Conservation (phyloP, 202 grass and related monocot genomes). For the Setaria italica region DNA sequence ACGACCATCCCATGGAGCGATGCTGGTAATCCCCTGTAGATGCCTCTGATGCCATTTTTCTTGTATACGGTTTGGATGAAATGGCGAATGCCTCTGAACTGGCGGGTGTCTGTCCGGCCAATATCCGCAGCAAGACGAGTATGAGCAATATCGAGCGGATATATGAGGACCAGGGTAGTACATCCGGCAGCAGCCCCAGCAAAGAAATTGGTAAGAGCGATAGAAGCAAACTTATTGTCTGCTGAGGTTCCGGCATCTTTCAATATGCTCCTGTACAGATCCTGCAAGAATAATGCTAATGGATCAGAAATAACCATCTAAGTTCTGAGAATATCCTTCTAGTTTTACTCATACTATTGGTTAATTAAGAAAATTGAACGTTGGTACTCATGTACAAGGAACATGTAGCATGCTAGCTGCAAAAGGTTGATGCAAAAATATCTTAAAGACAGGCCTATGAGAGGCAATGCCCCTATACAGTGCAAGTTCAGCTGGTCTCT, state of each 20-base stretch:
- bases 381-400: background rate
- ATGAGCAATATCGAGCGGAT: constrained; percentile 95
- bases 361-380: constrained; percentile 1
- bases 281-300: constrained; percentile 53
- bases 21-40: constrained; percentile 80
- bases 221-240: constrained; percentile 59
- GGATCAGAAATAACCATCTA: background rate
- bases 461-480: background rate
- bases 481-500: background rate
- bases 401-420: background rate
- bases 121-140: constrained; percentile 93
- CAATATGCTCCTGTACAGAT: constrained; percentile 77
- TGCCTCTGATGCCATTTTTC: constrained; percentile 74
- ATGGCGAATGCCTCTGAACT: constrained; percentile 90
- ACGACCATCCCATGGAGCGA: constrained; percentile 89
- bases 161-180: constrained; percentile 90
- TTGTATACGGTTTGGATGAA: constrained; percentile 84
- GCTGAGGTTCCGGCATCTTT: constrained; percentile 60
- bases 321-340: background rate
- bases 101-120: constrained; percentile 69
- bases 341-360: background rate
- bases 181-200: constrained; percentile 92
- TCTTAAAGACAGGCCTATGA: background rate
- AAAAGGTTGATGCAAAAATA: background rate
- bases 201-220: constrained; percentile 81